A percentile compares a stretch with the other conserved stretches of the same genome.
phyloP scores from a whole-genome alignment of 257 asterid genomes.

The Thymus mandschuricus region DNA sequence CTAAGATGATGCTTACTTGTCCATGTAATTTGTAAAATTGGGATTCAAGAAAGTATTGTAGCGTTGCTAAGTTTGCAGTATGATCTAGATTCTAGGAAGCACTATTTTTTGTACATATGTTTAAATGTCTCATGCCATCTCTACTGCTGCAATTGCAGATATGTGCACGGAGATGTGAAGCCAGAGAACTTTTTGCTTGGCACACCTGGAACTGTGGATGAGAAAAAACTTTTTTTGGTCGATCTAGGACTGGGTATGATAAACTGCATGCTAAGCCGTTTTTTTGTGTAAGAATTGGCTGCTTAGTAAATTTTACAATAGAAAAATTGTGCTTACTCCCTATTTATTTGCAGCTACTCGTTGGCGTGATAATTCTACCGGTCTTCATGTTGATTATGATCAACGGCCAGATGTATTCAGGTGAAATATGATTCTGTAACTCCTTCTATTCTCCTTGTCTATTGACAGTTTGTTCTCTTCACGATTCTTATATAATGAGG shows the following conservation, averaged over 20 bases:
- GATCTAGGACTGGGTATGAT: constrained; percentile 90
- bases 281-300: not conserved
- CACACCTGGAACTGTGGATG: constrained; percentile 75
- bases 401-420: constrained; percentile 71
- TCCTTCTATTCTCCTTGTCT: not conserved
- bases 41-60: not conserved
- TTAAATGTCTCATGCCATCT: not conserved
- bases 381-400: constrained; percentile 66
- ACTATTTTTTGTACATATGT: not conserved
- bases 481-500: not conserved
- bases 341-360: constrained; percentile 50
- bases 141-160: constrained; percentile 45
- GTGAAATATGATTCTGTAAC: constrained; percentile 30
- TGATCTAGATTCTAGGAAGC: not conserved
- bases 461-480: not conserved
- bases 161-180: constrained; percentile 97
- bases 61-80: not conserved
- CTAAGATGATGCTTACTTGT: not conserved
- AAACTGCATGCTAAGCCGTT: constrained; percentile 5
- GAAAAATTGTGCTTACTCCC: constrained; percentile 1
- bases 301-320: not conserved
- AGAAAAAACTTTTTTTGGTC: constrained; percentile 85
- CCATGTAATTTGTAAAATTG: not conserved
- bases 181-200: constrained; percentile 94
- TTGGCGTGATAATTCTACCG: constrained; percentile 59